Percentiles rank a stretch among this genome's conserved stretches.
phyloP scores from a whole-genome alignment of 2,329 filamentous ascomycete genomes.

The Aspergillus eucalypticola region DNA sequence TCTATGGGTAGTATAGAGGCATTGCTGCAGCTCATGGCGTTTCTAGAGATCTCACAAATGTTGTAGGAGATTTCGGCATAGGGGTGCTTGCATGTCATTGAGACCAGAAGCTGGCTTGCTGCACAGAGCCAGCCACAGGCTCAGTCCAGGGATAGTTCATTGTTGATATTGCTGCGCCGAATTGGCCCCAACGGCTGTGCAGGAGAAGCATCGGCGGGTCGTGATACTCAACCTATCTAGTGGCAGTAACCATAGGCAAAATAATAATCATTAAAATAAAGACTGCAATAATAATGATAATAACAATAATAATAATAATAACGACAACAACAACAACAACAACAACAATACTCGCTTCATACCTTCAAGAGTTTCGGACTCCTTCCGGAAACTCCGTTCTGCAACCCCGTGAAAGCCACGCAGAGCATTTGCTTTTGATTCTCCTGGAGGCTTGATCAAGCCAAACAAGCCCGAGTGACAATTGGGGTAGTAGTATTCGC shows the following conservation, averaged over 20 bases:
- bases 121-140: background rate
- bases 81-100: background rate
- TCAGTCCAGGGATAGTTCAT: too few relatives aligned
- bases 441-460: constrained; percentile 2
- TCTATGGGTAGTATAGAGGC: too few relatives aligned
- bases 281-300: background rate
- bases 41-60: background rate
- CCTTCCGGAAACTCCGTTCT: background rate
- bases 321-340: background rate
- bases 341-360: background rate
- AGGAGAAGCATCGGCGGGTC: background rate
- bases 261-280: too few relatives aligned
- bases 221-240: background rate
- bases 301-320: too few relatives aligned
- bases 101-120: background rate
- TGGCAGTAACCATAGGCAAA: background rate
- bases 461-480: background rate
- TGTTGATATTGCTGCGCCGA: background rate
- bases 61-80: background rate
- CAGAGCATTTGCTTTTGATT: background rate
- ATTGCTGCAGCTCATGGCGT: too few relatives aligned
- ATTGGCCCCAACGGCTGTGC: background rate
- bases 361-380: background rate
- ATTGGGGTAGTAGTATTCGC: background rate
- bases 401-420: background rate